Evolutionary conservation across 129 eudicot genomes (phyloP), one percentile per base, ranked within the genome.

Genomic region (Artemisia argyi): DNA sequence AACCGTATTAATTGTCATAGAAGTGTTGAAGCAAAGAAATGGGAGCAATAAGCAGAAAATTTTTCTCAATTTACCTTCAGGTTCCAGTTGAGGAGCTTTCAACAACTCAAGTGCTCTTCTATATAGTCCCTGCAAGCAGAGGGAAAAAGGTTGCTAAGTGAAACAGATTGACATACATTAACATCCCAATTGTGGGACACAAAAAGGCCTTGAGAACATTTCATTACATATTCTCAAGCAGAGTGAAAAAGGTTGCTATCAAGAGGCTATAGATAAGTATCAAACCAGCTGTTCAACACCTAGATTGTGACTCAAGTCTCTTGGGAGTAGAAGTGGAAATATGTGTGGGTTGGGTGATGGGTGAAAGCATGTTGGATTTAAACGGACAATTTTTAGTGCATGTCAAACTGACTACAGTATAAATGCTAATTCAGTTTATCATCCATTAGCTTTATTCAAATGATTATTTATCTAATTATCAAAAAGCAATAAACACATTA

Each of bases 21-120:
- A 28, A 61, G 47, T 16, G 66, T 61, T 24, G 66, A 3, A 1
- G 7, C 32, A 15, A 28, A 26, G 18, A 15, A 22, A 60, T 24
- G 18, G 15, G 24, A 35, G 22, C 65, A 60, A 60, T 56, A 60
- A 39, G 15, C 30, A 14, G 17, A 2, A 10, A 20, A 20, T 20
- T n/a, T 60, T 61, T 61, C 20, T 61, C 18, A 14, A 28, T 17
- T 20, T 74, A 90, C 96, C 97, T 57, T 80, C 74, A 11, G 77
- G 70, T 61, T 88, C 94, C 73, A 95, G 61, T 15, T 91, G 78
- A 42, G 99, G 91, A 75, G 97, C 97, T 80, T 88, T 90, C 28
- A 90, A 87, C 81, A 90, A 63, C 48, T 90, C 94, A 44, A 90
- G 53, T n/a, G 99, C 99, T 75, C 83, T 86, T 76, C 99, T 86